These are phyloP conservation scores for Pleurozium schreberi DNA, from an alignment of 225 moss, liverwort and hornwort genomes.

Conservation along the genomic window DNA sequence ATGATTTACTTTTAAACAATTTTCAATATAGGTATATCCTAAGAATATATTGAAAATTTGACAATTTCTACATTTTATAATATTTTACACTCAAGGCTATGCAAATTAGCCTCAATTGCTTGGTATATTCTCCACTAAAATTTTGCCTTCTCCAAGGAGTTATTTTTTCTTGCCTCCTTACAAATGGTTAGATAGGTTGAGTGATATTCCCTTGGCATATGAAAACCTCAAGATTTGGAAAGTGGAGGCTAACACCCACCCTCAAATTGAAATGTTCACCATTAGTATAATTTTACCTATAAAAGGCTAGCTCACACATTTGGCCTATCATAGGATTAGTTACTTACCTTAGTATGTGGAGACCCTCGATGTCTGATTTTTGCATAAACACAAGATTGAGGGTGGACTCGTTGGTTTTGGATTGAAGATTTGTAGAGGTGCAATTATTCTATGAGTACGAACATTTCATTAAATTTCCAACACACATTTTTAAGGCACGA, in stretches of 20 bases:
- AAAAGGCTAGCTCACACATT: too few species aligned
- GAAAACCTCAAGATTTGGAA: background rate
- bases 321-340: too few species aligned
- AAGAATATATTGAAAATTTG: too few species aligned
- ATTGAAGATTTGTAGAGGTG: background rate
- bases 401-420: background rate
- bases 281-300: too few species aligned
- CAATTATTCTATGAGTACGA: background rate
- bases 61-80: background rate
- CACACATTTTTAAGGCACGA: background rate
- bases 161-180: background rate
- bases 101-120: too few species aligned
- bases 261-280: background rate
- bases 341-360: background rate
- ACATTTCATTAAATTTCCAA: background rate
- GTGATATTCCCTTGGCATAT: too few species aligned
- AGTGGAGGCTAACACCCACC: background rate
- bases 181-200: background rate
- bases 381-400: background rate
- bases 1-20: too few species aligned
- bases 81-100: background rate
- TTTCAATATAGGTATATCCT: too few species aligned
- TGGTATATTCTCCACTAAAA: accelerated
- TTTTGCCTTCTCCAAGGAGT: background rate
- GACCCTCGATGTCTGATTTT: too few species aligned